phyloP scores from a whole-genome alignment of 2,329 filamentous ascomycete species.

The Plenodomus biglobosus region DNA sequence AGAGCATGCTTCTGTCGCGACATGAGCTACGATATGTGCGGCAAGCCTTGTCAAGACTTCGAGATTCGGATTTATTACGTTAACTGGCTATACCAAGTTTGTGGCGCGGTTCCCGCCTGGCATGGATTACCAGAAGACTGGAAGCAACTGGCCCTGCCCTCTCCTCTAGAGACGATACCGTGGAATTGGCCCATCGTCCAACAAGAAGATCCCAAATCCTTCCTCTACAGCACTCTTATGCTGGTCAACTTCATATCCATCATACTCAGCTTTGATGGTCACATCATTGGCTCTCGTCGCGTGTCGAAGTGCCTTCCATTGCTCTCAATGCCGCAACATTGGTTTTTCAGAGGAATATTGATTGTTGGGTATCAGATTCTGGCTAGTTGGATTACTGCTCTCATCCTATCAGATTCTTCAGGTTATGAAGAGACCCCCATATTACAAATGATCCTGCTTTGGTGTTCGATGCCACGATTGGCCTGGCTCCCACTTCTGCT shows the following conservation, averaged over 20 bases:
- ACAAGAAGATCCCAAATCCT: conserved; percentile 3
- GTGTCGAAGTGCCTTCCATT: too few species aligned
- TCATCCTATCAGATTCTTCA: conserved; percentile 21
- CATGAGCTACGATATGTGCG: conserved; percentile 32
- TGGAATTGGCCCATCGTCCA: conserved; percentile 35
- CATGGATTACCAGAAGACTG: conserved; percentile 36
- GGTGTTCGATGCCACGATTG: conserved; percentile 37
- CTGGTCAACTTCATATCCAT: too few species aligned
- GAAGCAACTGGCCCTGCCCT: conserved; percentile 26
- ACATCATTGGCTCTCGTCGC: too few species aligned
- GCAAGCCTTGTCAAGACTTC: conserved; percentile 33
- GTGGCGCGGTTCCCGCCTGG: conserved; percentile 33
- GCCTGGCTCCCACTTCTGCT: conserved; percentile 28
- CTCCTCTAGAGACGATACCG: conserved; percentile 33
- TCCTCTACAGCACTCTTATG: conserved; percentile 8
- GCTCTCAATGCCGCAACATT: conserved; percentile 18
- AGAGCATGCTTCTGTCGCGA: conserved; percentile 34
- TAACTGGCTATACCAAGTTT: conserved; percentile 36
- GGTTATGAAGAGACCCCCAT: conserved; percentile 27
- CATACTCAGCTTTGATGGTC: too few species aligned
- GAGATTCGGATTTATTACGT: conserved; percentile 37
- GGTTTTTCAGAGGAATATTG: conserved; percentile 21
- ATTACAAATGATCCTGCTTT: conserved; percentile 31
- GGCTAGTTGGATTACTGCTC: conserved; percentile 24
- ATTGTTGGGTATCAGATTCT: conserved; percentile 26